These are phyloP conservation scores for Withania somnifera DNA, from an alignment of 305 asterid species.

Conservation along the genomic window DNA sequence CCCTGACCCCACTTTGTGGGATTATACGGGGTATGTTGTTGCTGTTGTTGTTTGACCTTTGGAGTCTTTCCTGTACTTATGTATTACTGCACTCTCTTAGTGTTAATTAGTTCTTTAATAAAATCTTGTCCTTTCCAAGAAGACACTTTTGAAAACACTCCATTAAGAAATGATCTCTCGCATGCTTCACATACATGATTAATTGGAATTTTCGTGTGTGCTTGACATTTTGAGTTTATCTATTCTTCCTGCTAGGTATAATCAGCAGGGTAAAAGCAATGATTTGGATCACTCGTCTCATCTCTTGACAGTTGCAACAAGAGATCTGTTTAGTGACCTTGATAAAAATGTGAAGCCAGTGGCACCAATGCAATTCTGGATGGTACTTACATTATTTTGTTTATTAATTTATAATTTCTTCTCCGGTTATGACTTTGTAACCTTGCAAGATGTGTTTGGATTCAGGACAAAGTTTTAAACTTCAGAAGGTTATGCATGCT, in stretches of 20 bases:
- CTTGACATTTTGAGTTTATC: slow-evolving; percentile 7
- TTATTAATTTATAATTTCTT: neutral
- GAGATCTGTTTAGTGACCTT: slow-evolving; percentile 79
- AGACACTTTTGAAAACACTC: neutral
- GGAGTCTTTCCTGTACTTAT: neutral
- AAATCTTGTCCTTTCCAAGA: neutral
- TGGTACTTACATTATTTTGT: slow-evolving; percentile 34
- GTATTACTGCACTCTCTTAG: neutral
- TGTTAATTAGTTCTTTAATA: neutral
- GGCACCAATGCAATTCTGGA: slow-evolving; percentile 87
- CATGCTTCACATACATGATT: neutral
- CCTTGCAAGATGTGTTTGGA: neutral
- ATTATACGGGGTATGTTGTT: too few species aligned
- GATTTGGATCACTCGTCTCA: slow-evolving; percentile 77
- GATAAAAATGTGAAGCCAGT: slow-evolving; percentile 88
- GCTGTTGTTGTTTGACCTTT: too few species aligned
- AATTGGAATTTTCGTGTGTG: neutral
- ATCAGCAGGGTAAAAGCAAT: slow-evolving; percentile 50
- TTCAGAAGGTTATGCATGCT: neutral
- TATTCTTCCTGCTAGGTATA: slow-evolving; percentile 45
- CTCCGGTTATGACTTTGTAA: neutral
- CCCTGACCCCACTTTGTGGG: too few species aligned
- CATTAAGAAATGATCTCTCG: neutral
- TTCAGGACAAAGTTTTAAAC: neutral
- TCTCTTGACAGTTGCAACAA: slow-evolving; percentile 72